Conservation (phyloP, 176 grass and related monocot genomes). For the Hyparrhenia diplandra region DNA sequence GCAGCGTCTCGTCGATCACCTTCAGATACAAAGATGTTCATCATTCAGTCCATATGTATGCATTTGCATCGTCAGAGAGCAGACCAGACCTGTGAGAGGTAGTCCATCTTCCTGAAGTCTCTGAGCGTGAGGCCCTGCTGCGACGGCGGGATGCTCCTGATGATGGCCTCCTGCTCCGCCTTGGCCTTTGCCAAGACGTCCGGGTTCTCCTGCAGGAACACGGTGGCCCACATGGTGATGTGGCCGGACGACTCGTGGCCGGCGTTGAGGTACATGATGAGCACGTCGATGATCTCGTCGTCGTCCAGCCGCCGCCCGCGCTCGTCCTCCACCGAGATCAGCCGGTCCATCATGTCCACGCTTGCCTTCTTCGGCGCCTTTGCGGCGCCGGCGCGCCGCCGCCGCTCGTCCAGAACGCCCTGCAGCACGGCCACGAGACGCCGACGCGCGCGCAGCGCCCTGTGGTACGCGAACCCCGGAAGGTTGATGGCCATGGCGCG, state of each 20-base stretch:
- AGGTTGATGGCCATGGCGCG: conserved; percentile 90
- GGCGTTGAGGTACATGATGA: conserved; percentile 94
- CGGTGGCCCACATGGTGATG: conserved; percentile 97
- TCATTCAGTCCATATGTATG: too few relatives aligned
- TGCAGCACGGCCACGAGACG: conserved; percentile 58
- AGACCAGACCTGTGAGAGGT: conserved; percentile 79
- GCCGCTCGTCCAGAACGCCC: conserved; percentile 52
- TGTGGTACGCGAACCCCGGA: conserved; percentile 73
- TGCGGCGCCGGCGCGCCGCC: too few relatives aligned
- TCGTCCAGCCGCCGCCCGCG: conserved; percentile 47
- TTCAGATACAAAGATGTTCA: too few relatives aligned
- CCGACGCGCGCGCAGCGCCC: conserved; percentile 61
- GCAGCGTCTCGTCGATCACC: conserved; percentile 82
- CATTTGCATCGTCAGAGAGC: too few relatives aligned
- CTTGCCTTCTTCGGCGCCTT: too few relatives aligned
- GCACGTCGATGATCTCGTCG: conserved; percentile 81
- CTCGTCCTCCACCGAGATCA: conserved; percentile 63
- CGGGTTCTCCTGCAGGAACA: conserved; percentile 78
- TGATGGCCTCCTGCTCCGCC: conserved; percentile 89
- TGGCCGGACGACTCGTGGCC: conserved; percentile 94
- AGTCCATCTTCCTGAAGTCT: conserved; percentile 93
- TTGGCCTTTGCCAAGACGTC: conserved; percentile 68
- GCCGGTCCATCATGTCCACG: conserved; percentile 88
- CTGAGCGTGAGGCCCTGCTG: conserved; percentile 67
- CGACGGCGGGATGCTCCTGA: conserved; percentile 41